Evolutionary conservation across 257 asterid species (phyloP), one percentile per base, ranked within the genome.

Genomic region (Ligustrum vulgare): DNA sequence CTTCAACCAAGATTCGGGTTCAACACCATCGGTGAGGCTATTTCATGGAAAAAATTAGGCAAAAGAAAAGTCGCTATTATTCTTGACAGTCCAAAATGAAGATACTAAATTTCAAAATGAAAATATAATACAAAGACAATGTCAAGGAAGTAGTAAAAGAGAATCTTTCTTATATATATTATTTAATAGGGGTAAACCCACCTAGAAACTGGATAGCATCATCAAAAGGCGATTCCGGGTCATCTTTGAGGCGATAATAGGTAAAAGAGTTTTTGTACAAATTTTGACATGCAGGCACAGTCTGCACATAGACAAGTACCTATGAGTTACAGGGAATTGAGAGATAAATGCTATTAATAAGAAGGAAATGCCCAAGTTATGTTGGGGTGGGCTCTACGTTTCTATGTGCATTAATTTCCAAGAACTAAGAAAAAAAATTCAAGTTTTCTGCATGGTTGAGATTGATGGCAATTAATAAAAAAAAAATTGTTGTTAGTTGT

Each of bases 271-370:
- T 94, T 70, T 84, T 92, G 75, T 92, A 92, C 82, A 94, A 80
- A 84, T 89, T 91, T 81, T 94, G 97, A 80, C 93, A 88, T 74
- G 92, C 90, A 81, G 98, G 96, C 34, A 94, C 97, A 72, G 94
- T 86, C 96, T 93, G 91, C 90, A 88, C 69, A 54, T 8, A 64
- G 67, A 80, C 80, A 56, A 74, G 22, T 4, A 2, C 58, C n/a
- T 37, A 20, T 79, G 11, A 58, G 60, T 35, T 67, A 11, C 69
- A 75, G 72, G n/a, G 70, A 67, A 58, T 54, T 71, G 74, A 73
- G 16, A 34, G 33, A 51, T 65, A 63, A 37, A 13, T 43, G 75
- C 70, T 6, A 65, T 37, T 31, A 67, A 31, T 72, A 45, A 65
- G 72, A 39, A 49, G 35, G 8, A 56, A 22, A 47, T 9, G 56